phyloP scores from a whole-genome alignment of 2,329 filamentous ascomycete genomes.

The Sphaerulina musiva region DNA sequence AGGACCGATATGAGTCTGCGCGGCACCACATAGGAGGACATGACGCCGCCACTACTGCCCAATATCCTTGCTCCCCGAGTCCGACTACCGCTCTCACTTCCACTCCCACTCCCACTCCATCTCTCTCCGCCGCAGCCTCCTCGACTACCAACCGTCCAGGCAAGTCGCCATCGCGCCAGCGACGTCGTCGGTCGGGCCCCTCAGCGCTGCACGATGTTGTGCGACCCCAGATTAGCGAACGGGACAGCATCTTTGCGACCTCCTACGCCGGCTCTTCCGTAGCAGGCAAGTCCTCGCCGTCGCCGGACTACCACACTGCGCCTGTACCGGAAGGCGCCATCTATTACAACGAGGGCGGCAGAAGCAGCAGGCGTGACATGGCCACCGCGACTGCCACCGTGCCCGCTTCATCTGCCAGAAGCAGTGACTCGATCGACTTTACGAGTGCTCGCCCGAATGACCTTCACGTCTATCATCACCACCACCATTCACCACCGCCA shows the following conservation, averaged over 20 bases:
- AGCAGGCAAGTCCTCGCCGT: conserved; percentile 24
- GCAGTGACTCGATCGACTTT: conserved; percentile 11
- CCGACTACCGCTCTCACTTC: background rate
- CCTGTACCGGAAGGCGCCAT: background rate
- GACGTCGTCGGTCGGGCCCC: conserved; percentile 6
- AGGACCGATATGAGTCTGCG: background rate
- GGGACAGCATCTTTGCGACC: conserved; percentile 59
- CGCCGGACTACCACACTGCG: background rate
- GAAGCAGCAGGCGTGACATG: conserved; percentile 15
- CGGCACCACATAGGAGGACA: background rate
- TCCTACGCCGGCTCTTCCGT: conserved; percentile 50
- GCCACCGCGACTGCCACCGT: conserved; percentile 11
- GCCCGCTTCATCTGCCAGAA: conserved; percentile 9
- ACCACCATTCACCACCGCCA: background rate
- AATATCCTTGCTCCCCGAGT: background rate
- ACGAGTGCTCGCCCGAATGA: conserved; percentile 10
- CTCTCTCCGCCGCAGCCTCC: no score
- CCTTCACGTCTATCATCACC: conserved; percentile 2
- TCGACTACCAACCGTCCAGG: background rate
- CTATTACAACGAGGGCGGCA: conserved; percentile 8
- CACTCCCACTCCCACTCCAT: background rate
- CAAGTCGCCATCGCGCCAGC: conserved; percentile 1
- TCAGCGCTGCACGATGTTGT: conserved; percentile 30
- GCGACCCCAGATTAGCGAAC: conserved; percentile 52
- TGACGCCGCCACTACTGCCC: background rate